Conservation (phyloP, 345 rosid genomes). For the Lepidium aucheri region DNA sequence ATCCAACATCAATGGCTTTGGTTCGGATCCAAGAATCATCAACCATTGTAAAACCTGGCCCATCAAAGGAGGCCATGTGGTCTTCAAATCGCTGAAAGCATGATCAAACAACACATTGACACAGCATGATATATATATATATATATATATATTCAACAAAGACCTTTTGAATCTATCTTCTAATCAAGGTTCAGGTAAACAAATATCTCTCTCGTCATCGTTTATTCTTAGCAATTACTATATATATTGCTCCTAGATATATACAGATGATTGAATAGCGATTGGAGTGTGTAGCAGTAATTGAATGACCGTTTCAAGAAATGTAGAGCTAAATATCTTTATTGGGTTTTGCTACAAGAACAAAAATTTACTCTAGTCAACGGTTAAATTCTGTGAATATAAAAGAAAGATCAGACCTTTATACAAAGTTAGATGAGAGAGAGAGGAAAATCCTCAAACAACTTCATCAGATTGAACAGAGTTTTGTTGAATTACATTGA, state of each 20-base stretch:
- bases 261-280: no score
- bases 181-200: background rate
- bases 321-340: background rate
- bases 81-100: background rate
- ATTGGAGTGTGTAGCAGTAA: no score
- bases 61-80: constrained; percentile 26
- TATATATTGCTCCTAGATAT: no score
- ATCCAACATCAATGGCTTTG: constrained; percentile 26
- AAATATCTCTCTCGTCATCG: no score
- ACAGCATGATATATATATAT: background rate
- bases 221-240: no score
- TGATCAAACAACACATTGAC: background rate
- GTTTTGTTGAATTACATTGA: background rate
- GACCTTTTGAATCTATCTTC: no score
- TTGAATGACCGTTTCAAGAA: background rate
- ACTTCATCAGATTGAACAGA: background rate
- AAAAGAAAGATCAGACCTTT: background rate
- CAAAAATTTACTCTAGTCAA: background rate
- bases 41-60: constrained; percentile 24
- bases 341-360: background rate
- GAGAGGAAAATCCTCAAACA: background rate
- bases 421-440: background rate
- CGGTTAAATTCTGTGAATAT: background rate
- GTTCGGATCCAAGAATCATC: constrained; percentile 20
- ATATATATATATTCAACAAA: no score